Evolutionary conservation across 202 grass and related monocot genomes (phyloP), one percentile per base, ranked within the genome.

Genomic region (Miscanthus sacchariflorus): DNA sequence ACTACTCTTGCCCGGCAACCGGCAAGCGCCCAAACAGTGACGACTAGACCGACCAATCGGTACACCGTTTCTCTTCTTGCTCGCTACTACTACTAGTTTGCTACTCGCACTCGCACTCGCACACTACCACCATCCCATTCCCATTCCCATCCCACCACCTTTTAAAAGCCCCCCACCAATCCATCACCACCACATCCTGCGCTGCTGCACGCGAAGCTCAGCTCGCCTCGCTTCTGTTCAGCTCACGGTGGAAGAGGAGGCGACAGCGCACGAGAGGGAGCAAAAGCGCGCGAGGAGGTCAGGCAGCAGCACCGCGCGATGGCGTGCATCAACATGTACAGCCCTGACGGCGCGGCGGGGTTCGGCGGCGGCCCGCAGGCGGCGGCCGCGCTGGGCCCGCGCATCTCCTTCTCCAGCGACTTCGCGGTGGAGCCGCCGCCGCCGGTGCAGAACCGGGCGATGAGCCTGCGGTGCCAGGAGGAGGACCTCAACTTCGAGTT

Each of bases 241-340:
- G 48, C 79, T 82, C 72, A 33, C 58, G 9, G 72, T 77, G 49
- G 25, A 68, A 24, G 48, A 11, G 3, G 38, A 81, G 64, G 44
- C 38, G 36, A 33, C 28, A 49, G 44, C 42, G 12, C 73, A 74
- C 38, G 70, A 6, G 44, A 83, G 73, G 35, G 78, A 73, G 63
- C 72, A 71, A 79, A 33, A 6, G 5, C 49, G 49, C 14, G 49
- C 14, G 14, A 5, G 14, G 49, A 52, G 49, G 14, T 54, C 49
- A 80, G 45, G 5, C 18, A 61, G 5, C 78, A 33, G 1, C 45
- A 24, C 43, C 9, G 10, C 73, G n/a, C 27, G 36, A 99, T 99
- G 97, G 97, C 97, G 42, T 99, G 97, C 94, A 91, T 99, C 24
- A 99, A 99, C 90, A 97, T 99, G 97, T 93, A 91, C 86, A 89